phyloP scores from a whole-genome alignment of 805 yeast genomes.

The Candida awuae region DNA sequence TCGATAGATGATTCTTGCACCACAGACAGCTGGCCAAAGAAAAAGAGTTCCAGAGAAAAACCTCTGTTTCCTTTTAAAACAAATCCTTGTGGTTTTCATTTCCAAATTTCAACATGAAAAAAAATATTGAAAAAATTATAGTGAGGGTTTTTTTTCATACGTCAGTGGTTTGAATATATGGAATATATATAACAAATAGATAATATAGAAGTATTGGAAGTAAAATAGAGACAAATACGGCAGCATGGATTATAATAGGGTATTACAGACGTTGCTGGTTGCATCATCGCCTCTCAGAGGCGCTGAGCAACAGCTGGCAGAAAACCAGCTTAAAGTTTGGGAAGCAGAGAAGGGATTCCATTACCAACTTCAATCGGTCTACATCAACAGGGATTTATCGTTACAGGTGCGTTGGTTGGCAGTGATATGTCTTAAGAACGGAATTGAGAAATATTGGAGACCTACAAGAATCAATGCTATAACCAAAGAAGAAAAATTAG shows the following conservation, averaged over 20 bases:
- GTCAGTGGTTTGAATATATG: too few relatives aligned
- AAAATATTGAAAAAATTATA: too few relatives aligned
- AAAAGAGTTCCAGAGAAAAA: too few relatives aligned
- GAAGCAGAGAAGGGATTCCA: constrained; percentile 40
- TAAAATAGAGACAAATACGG: neutral
- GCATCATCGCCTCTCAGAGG: constrained; percentile 47
- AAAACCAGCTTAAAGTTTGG: constrained; percentile 62
- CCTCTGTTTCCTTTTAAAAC: too few relatives aligned
- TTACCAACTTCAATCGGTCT: constrained; percentile 37
- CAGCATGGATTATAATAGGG: constrained; percentile 16
- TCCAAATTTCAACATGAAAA: too few relatives aligned
- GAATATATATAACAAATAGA: too few relatives aligned
- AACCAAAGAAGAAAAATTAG: constrained; percentile 57
- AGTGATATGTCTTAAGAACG: constrained; percentile 80
- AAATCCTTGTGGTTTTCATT: too few relatives aligned
- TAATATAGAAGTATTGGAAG: neutral
- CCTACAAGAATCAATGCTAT: constrained; percentile 47
- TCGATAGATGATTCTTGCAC: constrained; percentile 21
- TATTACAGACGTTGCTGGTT: constrained; percentile 35
- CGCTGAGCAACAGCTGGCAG: constrained; percentile 54
- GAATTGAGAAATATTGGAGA: constrained; percentile 81
- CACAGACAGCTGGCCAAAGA: constrained; percentile 9
- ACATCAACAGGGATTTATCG: constrained; percentile 50
- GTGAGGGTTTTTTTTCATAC: too few relatives aligned
- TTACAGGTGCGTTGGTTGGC: constrained; percentile 79